Percentiles rank a stretch among this genome's conserved stretches.
Evolutionary conservation across 352 stramenopile species (phyloP).

Genomic region (Discostella stelligera): DNA sequence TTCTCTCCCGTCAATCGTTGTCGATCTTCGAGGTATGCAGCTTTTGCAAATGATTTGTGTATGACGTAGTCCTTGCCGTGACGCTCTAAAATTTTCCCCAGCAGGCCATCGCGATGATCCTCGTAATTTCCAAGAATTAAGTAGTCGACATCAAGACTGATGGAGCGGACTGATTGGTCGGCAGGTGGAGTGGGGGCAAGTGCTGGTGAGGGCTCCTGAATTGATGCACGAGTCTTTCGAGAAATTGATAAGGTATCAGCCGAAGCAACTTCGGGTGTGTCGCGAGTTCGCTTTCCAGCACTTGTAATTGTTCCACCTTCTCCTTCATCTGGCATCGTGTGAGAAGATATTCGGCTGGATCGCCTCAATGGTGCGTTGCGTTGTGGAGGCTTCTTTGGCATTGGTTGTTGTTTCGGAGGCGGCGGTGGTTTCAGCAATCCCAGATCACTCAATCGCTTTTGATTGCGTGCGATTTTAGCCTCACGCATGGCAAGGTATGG

Average conservation of each 20-base stretch:
- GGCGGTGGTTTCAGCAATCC: constrained; percentile 17
- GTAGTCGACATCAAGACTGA: constrained; percentile 41
- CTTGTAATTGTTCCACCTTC: not conserved
- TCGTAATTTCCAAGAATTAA: constrained; percentile 31
- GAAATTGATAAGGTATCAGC: not conserved
- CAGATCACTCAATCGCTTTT: constrained; percentile 28
- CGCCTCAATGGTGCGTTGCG: constrained; percentile 12
- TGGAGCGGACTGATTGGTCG: constrained; percentile 55
- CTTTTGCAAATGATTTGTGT: constrained; percentile 41
- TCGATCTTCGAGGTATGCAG: constrained; percentile 21
- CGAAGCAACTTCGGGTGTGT: not conserved
- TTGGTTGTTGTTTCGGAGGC: not conserved
- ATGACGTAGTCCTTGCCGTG: constrained; percentile 74
- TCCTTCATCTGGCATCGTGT: not conserved
- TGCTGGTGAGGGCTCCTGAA: not conserved
- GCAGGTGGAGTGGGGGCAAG: constrained; percentile 4
- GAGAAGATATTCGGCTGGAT: constrained; percentile 17
- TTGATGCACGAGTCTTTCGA: not conserved
- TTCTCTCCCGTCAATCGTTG: constrained; percentile 22
- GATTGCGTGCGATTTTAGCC: constrained; percentile 39
- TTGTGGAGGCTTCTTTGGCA: not conserved
- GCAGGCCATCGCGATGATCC: constrained; percentile 24
- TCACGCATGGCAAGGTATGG: constrained; percentile 36
- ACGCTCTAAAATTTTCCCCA: constrained; percentile 51
- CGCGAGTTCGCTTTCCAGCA: constrained; percentile 1